Evolutionary conservation across 2,329 filamentous ascomycete species (phyloP).

Genomic region (Trichoderma sp.): DNA sequence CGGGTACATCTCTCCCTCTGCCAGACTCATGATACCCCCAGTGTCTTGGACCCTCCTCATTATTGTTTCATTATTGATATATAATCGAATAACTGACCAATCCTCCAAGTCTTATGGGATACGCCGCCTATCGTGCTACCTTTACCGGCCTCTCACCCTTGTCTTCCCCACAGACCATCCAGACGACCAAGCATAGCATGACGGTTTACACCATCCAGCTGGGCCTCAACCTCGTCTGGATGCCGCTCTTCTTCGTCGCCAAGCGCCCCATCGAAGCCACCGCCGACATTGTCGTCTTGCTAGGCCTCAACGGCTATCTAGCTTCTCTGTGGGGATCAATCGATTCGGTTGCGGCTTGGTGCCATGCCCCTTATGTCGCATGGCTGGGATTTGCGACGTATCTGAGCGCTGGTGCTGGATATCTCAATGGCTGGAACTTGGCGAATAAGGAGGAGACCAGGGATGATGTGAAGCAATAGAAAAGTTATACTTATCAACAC

Average conservation of each 20-base stretch:
- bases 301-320: slow-evolving; percentile 72
- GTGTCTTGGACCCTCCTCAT: neutral
- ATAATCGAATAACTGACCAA: neutral
- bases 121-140: slow-evolving; percentile 79
- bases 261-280: slow-evolving; percentile 74
- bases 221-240: slow-evolving; percentile 83
- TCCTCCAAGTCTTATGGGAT: slow-evolving; percentile 69
- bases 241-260: slow-evolving; percentile 86
- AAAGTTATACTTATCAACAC: neutral
- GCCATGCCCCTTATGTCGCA: slow-evolving; percentile 76
- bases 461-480: slow-evolving; percentile 28
- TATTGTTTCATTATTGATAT: neutral
- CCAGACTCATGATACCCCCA: neutral
- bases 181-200: slow-evolving; percentile 66
- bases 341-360: slow-evolving; percentile 71
- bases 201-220: slow-evolving; percentile 86
- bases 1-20: slow-evolving; percentile 41
- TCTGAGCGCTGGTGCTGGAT: slow-evolving; percentile 68
- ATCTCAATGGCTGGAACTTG: slow-evolving; percentile 70
- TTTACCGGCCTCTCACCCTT: slow-evolving; percentile 61
- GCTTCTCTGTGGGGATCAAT: slow-evolving; percentile 74
- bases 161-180: slow-evolving; percentile 54
- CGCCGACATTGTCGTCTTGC: slow-evolving; percentile 71
- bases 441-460: slow-evolving; percentile 35
- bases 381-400: slow-evolving; percentile 92